These are phyloP conservation scores for Epichloe coenophiala DNA, from an alignment of 2,329 filamentous ascomycete species.

Conservation along the genomic window DNA sequence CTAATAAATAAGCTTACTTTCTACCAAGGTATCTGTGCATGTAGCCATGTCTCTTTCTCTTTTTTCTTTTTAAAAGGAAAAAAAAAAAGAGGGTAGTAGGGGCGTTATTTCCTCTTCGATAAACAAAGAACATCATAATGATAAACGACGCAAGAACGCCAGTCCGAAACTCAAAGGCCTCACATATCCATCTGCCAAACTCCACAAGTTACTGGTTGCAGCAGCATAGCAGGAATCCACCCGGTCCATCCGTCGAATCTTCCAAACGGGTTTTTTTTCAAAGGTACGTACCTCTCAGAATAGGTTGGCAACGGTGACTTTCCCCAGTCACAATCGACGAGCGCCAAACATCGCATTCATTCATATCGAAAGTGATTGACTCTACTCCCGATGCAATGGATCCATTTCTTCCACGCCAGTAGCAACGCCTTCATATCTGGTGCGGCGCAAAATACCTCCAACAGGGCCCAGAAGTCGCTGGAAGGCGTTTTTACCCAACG, in stretches of 20 bases:
- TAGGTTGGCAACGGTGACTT: not conserved
- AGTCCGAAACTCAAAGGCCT: slow-evolving; percentile 2
- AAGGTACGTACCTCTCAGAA: not conserved
- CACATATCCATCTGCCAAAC: not conserved
- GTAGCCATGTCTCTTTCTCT: slow-evolving; percentile 18
- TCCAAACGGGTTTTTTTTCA: not conserved
- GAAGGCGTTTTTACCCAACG: slow-evolving; percentile 85
- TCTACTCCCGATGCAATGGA: slow-evolving; percentile 37
- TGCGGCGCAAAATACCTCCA: slow-evolving; percentile 85
- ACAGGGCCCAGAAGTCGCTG: slow-evolving; percentile 86
- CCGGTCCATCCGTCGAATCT: not conserved
- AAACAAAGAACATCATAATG: slow-evolving; percentile 11
- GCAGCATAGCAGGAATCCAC: not conserved
- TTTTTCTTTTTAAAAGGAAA: slow-evolving; percentile 12
- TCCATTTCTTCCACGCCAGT: slow-evolving; percentile 54
- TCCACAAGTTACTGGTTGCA: not conserved
- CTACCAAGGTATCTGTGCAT: slow-evolving; percentile 23
- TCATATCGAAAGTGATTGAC: not conserved
- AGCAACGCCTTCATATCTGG: slow-evolving; percentile 45
- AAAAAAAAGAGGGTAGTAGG: slow-evolving; percentile 20
- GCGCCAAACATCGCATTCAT: not conserved
- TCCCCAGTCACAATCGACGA: not conserved
- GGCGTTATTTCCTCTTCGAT: slow-evolving; percentile 10
- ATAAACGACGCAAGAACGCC: slow-evolving; percentile 9
- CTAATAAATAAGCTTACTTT: slow-evolving; percentile 1